Evolutionary conservation across 306 rosid genomes (phyloP).

Genomic region (Vicia faba): DNA sequence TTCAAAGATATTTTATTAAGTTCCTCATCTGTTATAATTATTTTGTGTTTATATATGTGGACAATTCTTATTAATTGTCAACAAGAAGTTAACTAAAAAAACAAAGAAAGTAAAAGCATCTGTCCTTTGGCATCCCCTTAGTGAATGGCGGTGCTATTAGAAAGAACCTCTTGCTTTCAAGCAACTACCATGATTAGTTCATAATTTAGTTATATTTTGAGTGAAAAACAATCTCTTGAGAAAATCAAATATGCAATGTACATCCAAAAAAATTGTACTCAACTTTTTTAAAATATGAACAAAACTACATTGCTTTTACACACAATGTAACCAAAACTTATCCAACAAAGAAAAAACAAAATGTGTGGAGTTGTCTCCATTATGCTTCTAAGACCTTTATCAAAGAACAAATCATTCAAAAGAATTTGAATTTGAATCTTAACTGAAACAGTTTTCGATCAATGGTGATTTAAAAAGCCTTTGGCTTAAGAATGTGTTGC

Average conservation of each 20-base stretch:
- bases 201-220: background rate
- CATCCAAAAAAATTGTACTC: background rate
- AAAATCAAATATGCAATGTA: background rate
- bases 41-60: no score
- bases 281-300: background rate
- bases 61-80: background rate
- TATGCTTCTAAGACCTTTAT: background rate
- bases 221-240: background rate
- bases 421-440: no score
- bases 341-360: background rate
- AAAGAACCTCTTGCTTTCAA: background rate
- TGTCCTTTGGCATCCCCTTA: background rate
- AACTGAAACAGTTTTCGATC: no score
- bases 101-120: background rate
- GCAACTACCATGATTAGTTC: background rate
- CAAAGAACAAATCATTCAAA: no score
- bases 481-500: constrained; percentile 55
- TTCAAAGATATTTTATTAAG: no score
- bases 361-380: background rate
- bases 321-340: constrained; percentile 8
- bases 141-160: background rate
- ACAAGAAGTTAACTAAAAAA: background rate
- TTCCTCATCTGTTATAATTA: no score
- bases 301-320: background rate
- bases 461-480: constrained; percentile 6